A percentile compares a stretch with the other conserved stretches of the same genome.
phyloP scores from a whole-genome alignment of 345 rosid species.

The Camelina neglecta region DNA sequence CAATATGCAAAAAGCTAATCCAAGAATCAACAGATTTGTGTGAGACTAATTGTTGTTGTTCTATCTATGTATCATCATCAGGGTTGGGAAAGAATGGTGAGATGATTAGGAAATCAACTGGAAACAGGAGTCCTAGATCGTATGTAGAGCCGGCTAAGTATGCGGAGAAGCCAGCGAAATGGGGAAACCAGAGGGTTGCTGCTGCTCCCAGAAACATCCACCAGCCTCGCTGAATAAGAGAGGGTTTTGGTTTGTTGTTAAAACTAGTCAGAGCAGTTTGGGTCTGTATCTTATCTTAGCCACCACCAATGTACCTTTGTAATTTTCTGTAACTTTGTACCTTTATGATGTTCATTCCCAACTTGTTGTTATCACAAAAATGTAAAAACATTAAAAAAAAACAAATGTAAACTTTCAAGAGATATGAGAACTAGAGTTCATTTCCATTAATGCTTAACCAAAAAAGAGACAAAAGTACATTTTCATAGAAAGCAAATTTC shows the following conservation, averaged over 20 bases:
- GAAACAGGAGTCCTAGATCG: slow-evolving; percentile 37
- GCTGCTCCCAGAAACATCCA: slow-evolving; percentile 60
- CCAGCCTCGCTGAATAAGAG: slow-evolving; percentile 58
- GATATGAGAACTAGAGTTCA: slow-evolving; percentile 26
- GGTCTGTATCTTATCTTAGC: slow-evolving; percentile 24
- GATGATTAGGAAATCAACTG: slow-evolving; percentile 35
- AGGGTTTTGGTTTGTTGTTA: background rate
- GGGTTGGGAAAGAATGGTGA: slow-evolving; percentile 50
- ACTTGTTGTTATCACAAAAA: slow-evolving; percentile 38
- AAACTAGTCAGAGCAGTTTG: slow-evolving; percentile 36
- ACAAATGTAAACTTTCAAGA: slow-evolving; percentile 46
- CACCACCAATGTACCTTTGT: slow-evolving; percentile 33
- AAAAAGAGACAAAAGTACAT: background rate
- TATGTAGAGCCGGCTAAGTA: slow-evolving; percentile 46
- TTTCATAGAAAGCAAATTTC: too few relatives aligned
- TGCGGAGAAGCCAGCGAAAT: slow-evolving; percentile 55
- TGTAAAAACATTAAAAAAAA: slow-evolving; percentile 46
- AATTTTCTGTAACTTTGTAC: slow-evolving; percentile 56
- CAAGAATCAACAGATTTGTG: background rate
- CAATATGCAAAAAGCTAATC: background rate
- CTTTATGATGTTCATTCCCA: slow-evolving; percentile 50
- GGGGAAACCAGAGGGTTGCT: slow-evolving; percentile 46
- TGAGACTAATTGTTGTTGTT: slow-evolving; percentile 11
- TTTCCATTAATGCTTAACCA: background rate
- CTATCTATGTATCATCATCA: background rate